Conservation (phyloP, 2,329 filamentous ascomycete species). For the Furcasterigmium furcatum region DNA sequence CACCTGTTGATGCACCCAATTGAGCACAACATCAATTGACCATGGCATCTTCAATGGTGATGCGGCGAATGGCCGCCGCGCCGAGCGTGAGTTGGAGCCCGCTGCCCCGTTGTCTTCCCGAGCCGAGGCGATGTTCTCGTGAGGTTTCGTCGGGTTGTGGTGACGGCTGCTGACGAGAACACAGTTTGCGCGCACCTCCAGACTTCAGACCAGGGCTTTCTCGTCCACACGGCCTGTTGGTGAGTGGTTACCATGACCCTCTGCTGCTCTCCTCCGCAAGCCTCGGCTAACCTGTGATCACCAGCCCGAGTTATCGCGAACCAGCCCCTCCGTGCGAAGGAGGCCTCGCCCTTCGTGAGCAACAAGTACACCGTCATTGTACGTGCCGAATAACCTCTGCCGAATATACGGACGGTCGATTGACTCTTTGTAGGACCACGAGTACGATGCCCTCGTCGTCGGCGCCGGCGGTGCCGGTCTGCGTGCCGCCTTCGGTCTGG, state of each 20-base stretch:
- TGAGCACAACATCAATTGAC: constrained; percentile 15
- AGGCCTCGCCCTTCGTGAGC: constrained; percentile 82
- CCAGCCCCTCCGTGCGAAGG: constrained; percentile 84
- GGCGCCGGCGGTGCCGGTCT: constrained; percentile 80
- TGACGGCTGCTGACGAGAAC: too few relatives aligned
- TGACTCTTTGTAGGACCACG: constrained; percentile 72
- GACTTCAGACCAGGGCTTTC: constrained; percentile 72
- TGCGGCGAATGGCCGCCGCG: constrained; percentile 56
- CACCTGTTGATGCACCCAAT: not conserved
- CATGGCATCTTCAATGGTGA: constrained; percentile 63
- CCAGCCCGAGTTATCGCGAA: constrained; percentile 86
- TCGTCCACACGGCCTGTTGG: constrained; percentile 79
- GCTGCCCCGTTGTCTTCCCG: constrained; percentile 5
- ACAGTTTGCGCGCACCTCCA: constrained; percentile 63
- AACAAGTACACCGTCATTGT: constrained; percentile 93
- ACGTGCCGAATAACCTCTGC: constrained; percentile 35
- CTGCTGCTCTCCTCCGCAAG: too few relatives aligned
- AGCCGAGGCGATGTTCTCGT: not conserved
- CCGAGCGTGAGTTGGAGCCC: constrained; percentile 46
- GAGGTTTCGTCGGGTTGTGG: too few relatives aligned
- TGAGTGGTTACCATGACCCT: too few relatives aligned
- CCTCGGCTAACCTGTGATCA: too few relatives aligned
- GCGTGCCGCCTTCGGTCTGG: constrained; percentile 79
- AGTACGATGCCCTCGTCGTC: constrained; percentile 96
- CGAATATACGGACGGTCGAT: not conserved